Percentiles rank a stretch among this genome's conserved stretches.
Conservation (phyloP, 495 filamentous ascomycete species). For the Pyrenopolyporus hunteri region DNA sequence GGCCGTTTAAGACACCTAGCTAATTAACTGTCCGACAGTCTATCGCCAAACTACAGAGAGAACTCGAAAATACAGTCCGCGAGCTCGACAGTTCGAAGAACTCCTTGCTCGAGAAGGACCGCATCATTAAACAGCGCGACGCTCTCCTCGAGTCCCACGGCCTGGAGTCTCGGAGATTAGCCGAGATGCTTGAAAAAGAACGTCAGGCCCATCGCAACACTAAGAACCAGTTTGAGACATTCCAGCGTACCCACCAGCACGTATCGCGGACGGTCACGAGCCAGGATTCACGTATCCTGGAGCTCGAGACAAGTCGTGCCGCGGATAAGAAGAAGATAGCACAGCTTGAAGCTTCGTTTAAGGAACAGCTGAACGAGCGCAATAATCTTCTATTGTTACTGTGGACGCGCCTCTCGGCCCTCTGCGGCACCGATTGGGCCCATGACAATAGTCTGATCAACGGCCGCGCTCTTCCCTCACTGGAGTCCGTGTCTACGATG, state of each 20-base stretch:
- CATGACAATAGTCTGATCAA: constrained; percentile 89
- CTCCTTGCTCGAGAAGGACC: constrained; percentile 83
- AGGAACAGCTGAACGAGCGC: constrained; percentile 86
- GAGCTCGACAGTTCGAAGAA: constrained; percentile 80
- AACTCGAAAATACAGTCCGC: constrained; percentile 79
- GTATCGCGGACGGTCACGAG: constrained; percentile 80
- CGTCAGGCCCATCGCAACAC: constrained; percentile 81
- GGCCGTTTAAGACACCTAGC: constrained; percentile 27
- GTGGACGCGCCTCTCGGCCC: constrained; percentile 83
- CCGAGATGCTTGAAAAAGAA: constrained; percentile 91
- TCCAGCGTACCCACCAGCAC: constrained; percentile 84
- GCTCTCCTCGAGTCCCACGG: constrained; percentile 86
- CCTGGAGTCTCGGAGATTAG: constrained; percentile 82
- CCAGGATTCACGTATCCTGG: constrained; percentile 80
- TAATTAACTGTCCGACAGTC: constrained; percentile 59
- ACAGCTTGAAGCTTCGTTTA: constrained; percentile 75
- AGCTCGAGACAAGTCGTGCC: constrained; percentile 76
- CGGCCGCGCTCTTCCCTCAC: constrained; percentile 75
- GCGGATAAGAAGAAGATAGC: constrained; percentile 76
- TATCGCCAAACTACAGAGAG: constrained; percentile 84
- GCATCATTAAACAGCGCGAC: constrained; percentile 88
- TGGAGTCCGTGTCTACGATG: constrained; percentile 80
- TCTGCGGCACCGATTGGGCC: constrained; percentile 92
- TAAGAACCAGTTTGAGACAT: constrained; percentile 83
- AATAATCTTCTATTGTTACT: constrained; percentile 84